Percentiles rank a stretch among this genome's conserved stretches.
phyloP scores from a whole-genome alignment of 352 stramenopile genomes.

The Phytopythium helicoides region DNA sequence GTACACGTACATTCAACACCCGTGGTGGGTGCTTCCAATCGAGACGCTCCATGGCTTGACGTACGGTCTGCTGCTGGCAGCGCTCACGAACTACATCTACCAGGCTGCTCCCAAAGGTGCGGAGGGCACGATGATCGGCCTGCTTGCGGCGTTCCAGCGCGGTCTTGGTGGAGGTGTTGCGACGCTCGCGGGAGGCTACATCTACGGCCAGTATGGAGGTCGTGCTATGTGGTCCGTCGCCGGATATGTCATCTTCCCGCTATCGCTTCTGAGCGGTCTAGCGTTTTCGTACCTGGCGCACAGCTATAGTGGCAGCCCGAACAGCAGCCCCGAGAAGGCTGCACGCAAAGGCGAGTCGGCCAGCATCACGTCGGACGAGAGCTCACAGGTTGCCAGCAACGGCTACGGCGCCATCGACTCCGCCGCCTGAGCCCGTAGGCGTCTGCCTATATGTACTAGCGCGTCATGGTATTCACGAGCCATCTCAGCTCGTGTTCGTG shows the following conservation, averaged over 20 bases:
- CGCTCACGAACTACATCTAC: slow-evolving; percentile 48
- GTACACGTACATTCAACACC: slow-evolving; percentile 34
- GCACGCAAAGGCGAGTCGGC: slow-evolving; percentile 16
- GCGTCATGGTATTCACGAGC: too few species aligned
- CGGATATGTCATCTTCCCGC: slow-evolving; percentile 29
- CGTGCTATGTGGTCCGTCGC: slow-evolving; percentile 39
- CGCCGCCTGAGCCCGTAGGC: slow-evolving; percentile 11
- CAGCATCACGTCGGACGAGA: slow-evolving; percentile 32
- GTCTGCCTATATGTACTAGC: neutral
- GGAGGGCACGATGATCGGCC: slow-evolving; percentile 40
- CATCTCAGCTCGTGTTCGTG: too few species aligned
- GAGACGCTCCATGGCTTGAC: slow-evolving; percentile 40
- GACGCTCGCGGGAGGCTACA: slow-evolving; percentile 33
- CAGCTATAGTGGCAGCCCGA: slow-evolving; percentile 23
- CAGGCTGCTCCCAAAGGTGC: slow-evolving; percentile 26
- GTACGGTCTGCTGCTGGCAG: slow-evolving; percentile 33
- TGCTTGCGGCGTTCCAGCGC: slow-evolving; percentile 35
- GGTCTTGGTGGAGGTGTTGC: slow-evolving; percentile 30
- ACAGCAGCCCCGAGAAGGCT: neutral
- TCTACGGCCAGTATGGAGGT: slow-evolving; percentile 32
- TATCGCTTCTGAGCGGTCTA: slow-evolving; percentile 16
- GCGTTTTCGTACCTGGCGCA: slow-evolving; percentile 29
- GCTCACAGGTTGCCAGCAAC: slow-evolving; percentile 15
- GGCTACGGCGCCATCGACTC: slow-evolving; percentile 22
- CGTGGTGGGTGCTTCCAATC: slow-evolving; percentile 35